Evolutionary conservation across 345 rosid species (phyloP).

Genomic region (Heritiera littoralis): DNA sequence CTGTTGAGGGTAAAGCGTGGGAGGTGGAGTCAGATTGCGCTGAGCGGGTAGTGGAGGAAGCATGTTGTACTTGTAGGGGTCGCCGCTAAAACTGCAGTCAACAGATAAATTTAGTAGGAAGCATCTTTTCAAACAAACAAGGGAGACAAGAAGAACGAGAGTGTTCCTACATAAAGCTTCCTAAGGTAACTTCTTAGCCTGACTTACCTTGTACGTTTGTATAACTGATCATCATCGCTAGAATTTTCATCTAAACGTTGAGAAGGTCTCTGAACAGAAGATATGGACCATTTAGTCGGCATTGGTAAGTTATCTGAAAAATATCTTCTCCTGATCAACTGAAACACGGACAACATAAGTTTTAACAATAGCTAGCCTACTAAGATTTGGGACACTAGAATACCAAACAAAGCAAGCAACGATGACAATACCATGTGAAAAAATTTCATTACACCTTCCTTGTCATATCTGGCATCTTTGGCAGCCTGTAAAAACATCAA

Average conservation of each 20-base stretch:
- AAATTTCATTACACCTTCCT: constrained; percentile 83
- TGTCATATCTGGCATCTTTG: constrained; percentile 91
- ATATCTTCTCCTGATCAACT: constrained; percentile 96
- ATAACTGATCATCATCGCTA: constrained; percentile 66
- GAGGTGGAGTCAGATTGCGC: constrained; percentile 92
- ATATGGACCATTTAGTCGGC: constrained; percentile 73
- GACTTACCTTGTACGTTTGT: constrained; percentile 59
- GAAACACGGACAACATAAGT: constrained; percentile 25
- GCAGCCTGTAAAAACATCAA: constrained; percentile 68
- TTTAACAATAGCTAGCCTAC: neutral
- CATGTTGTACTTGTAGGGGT: constrained; percentile 68
- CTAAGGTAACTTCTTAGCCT: neutral
- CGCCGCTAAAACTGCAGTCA: constrained; percentile 57
- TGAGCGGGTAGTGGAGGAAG: constrained; percentile 93
- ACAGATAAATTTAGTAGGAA: neutral
- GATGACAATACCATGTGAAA: constrained; percentile 57
- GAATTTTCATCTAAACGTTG: constrained; percentile 70
- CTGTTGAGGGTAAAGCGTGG: constrained; percentile 93
- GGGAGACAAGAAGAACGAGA: neutral
- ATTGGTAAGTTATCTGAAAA: constrained; percentile 82
- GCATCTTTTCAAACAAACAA: neutral
- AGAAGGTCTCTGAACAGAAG: constrained; percentile 53
- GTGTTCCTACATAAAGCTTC: neutral
- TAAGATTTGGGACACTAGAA: neutral
- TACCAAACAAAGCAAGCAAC: neutral